phyloP scores from a whole-genome alignment of 2,329 filamentous ascomycete genomes.

The Macroventuria anomochaeta region DNA sequence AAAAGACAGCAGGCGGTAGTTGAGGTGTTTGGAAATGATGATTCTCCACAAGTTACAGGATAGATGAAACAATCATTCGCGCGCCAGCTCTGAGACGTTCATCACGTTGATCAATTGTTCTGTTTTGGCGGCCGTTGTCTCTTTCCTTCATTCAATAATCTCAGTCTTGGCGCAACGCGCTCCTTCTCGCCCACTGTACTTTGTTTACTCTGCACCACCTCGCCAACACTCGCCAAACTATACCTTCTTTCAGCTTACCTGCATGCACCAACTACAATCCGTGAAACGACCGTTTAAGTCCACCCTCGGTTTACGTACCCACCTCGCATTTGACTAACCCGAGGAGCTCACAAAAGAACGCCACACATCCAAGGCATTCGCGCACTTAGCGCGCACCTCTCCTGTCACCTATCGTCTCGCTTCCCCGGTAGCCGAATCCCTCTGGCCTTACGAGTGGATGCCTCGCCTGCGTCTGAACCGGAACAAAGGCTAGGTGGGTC shows the following conservation, averaged over 20 bases:
- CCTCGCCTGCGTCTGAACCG: not conserved
- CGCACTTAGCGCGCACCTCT: slow-evolving; percentile 4
- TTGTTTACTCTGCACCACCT: not conserved
- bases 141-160: not conserved
- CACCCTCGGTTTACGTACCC: not conserved
- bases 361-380: not conserved
- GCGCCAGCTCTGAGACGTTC: not conserved
- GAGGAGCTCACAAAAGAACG: not conserved
- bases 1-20: slow-evolving; percentile 1
- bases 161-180: not conserved
- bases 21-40: slow-evolving; percentile 6
- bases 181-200: not conserved
- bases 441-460: slow-evolving; percentile 8
- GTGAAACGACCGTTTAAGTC: not conserved
- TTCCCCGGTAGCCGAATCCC: slow-evolving; percentile 5
- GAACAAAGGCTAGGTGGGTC: slow-evolving; percentile 4
- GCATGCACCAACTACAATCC: not conserved
- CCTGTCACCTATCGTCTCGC: slow-evolving; percentile 3
- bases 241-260: not conserved
- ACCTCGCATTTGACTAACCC: not conserved
- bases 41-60: slow-evolving; percentile 12
- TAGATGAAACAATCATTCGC: slow-evolving; percentile 15
- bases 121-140: not conserved
- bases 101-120: not conserved
- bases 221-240: not conserved